phyloP scores from a whole-genome alignment of 1,139 yeast genomes.

The Ashbya aceris region DNA sequence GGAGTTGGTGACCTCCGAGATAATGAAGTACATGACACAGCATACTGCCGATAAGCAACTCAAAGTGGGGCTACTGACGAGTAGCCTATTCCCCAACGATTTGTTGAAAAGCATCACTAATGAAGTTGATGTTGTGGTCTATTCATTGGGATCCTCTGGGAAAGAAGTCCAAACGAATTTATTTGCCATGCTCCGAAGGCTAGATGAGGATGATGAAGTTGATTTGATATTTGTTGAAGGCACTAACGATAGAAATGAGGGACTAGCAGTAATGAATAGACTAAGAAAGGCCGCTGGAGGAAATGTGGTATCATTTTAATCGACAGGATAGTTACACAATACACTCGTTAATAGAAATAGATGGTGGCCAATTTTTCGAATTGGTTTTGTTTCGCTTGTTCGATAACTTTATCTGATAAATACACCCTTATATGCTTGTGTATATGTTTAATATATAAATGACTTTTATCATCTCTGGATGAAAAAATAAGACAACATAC shows the following conservation, averaged over 20 bases:
- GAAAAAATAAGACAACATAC: not conserved
- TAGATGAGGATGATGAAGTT: constrained; percentile 51
- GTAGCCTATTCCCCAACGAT: constrained; percentile 11
- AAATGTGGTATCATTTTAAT: constrained; percentile 26
- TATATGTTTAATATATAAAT: constrained; percentile 2
- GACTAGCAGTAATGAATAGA: constrained; percentile 91
- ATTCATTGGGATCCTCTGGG: constrained; percentile 49
- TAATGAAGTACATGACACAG: constrained; percentile 10
- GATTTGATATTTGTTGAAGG: constrained; percentile 67
- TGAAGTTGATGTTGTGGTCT: constrained; percentile 30
- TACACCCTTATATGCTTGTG: not conserved
- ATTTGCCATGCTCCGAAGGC: constrained; percentile 61
- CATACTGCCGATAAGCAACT: constrained; percentile 4
- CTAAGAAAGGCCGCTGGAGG: constrained; percentile 75
- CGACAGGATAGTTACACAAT: not conserved
- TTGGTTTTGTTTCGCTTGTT: not conserved
- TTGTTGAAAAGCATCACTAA: not conserved
- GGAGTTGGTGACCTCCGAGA: constrained; percentile 8
- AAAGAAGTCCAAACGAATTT: constrained; percentile 62
- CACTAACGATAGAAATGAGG: constrained; percentile 60
- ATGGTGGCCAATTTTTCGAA: not conserved
- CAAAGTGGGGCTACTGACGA: constrained; percentile 30
- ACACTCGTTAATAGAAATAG: not conserved
- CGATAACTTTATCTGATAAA: not conserved
- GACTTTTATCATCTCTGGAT: not conserved